Base-by-base conservation (phyloP, 106 monocot species). In the Chionographis japonica region DNA sequence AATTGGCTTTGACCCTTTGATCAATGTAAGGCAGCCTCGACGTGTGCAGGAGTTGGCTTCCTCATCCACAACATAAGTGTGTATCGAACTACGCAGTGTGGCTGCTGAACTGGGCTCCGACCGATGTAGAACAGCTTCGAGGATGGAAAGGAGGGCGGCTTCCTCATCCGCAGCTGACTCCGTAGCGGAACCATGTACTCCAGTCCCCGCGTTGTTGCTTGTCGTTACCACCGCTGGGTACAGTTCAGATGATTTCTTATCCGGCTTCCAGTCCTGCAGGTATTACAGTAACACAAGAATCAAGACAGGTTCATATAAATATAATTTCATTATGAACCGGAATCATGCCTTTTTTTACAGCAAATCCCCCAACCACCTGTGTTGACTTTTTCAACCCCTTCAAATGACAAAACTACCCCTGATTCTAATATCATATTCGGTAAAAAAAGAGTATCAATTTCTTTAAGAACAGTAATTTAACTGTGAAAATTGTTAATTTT, bases 231-330 rank as follows among this genome's bases (percentile, higher is more conserved):
- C 77, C 73, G 12, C 61, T 63, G 17, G 42, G 16, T 53, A 71
- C 54, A 72, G 16, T 54, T 89, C 89, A 11, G 79, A 82, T 54
- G 70, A 71, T 62, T 85, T 89, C 67, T 79, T 89, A 68, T 89
- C 89, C 61, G 77, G 61, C 79, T 82, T 89, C 84, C 84, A 79
- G 3, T 89, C 89, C 84, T 88, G 81, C 53, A 16, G 13, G 54
- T n/a, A 35, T 11, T 16, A 54, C 35, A 40, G 8, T 13, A 62
- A 54, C 63, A 17, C 15, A 40, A 10, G 19, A 38, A 13, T 11
- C 13, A 40, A 40, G n/a, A 20, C 19, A 58, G 19, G 36, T 8
- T 54, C 27, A 40, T 14, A 51, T 36, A 35, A 4, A 20, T 0
- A 52, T 2, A 8, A 8, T 19, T 37, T 37, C 2, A 66, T 51